Evolutionary conservation across 371 early-diverging fungal genomes (phyloP).

Genomic region (Parasitella parasitica): DNA sequence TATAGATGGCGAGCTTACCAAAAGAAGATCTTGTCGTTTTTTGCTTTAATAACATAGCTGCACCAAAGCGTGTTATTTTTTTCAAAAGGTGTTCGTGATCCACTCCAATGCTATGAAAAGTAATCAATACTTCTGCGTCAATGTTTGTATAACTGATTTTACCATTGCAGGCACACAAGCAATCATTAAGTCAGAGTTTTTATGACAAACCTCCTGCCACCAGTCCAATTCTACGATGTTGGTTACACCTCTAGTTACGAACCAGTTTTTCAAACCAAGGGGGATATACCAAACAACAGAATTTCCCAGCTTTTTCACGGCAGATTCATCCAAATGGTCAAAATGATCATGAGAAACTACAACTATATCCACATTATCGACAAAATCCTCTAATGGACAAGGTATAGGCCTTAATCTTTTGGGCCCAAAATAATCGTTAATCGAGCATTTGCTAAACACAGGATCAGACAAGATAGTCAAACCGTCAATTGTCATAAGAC

Average conservation of each 20-base stretch:
- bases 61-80: conserved; percentile 63
- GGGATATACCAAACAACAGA: conserved; percentile 64
- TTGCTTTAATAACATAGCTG: conserved; percentile 53
- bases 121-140: not conserved
- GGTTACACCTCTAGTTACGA: conserved; percentile 39
- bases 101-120: conserved; percentile 55
- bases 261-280: conserved; percentile 54
- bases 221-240: conserved; percentile 62
- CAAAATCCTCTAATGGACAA: conserved; percentile 51
- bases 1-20: conserved; percentile 32
- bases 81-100: conserved; percentile 58
- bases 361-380: conserved; percentile 54
- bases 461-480: conserved; percentile 66
- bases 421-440: conserved; percentile 55
- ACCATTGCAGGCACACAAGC: conserved; percentile 59
- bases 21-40: conserved; percentile 48
- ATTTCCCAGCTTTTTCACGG: conserved; percentile 51
- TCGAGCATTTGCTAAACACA: conserved; percentile 42
- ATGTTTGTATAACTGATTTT: conserved; percentile 1
- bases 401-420: conserved; percentile 57
- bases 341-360: conserved; percentile 62
- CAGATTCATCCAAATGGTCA: conserved; percentile 58
- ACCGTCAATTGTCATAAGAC: conserved; percentile 60
- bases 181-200: conserved; percentile 38
- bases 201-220: conserved; percentile 60